Evolutionary conservation across 768 basidiomycete species (phyloP), one percentile per base, ranked within the genome.

Genomic region (Mycena amicta): DNA sequence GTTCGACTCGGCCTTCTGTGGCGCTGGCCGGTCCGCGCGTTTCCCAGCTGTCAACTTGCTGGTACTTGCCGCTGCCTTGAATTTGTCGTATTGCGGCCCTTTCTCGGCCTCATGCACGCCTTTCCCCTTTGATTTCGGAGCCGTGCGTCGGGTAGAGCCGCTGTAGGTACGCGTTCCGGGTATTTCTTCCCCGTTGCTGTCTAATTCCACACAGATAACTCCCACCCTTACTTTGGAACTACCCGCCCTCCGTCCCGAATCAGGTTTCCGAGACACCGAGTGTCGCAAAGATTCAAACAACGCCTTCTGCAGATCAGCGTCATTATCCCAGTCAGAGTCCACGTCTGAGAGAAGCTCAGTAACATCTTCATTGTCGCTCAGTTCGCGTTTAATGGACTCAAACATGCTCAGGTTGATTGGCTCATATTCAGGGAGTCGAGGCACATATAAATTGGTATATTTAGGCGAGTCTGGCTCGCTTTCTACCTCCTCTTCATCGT

Each of bases 211-310:
- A 30, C 20, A 22, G 11, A 37, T 23, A 8, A 26, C 50, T 6
- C 11, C 50, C 18, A 52, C 20, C 31, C 31, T 52, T 4, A 52
- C 31, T 26, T 30, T 52, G 12, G 50, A 52, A 33, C 5, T 5
- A 52, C 50, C 30, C 50, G 50, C 50, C 50, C 50, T 52, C 50
- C 50, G 22, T 31, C 50, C 50, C 30, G n/a, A 4, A 16, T 37
- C 30, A 11, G 15, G 28, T 11, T 37, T 26, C 13, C 18, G n/a
- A 26, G n/a, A 5, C 18, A 4, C 15, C 50, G 50, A 37, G 28
- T 52, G 6, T 15, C 31, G 29, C 6, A 18, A 33, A 12, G 28
- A 37, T 31, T 52, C 30, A 20, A 52, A 26, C 28, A 52, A 26
- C n/a, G 50, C 50, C 28, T 5, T 26, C 30, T 52, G 50, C 5